phyloP scores from a whole-genome alignment of 257 asterid species.

The Lithospermum erythrorhizon region DNA sequence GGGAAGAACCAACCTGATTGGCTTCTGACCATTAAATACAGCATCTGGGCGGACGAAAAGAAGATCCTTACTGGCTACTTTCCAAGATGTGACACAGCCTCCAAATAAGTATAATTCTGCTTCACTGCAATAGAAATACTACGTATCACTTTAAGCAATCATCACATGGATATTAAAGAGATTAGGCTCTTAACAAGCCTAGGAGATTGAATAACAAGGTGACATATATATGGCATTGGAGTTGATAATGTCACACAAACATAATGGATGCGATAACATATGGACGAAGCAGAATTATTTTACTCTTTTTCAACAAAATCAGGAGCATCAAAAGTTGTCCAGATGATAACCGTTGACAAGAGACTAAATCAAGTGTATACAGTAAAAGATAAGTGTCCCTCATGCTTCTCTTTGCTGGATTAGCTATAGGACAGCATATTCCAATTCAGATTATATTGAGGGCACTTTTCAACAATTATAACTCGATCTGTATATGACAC shows the following conservation, averaged over 20 bases:
- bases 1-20: conserved; percentile 59
- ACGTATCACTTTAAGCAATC: not conserved
- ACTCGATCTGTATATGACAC: too few species aligned
- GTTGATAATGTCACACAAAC: not conserved
- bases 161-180: not conserved
- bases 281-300: not conserved
- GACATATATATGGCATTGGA: not conserved
- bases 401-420: not conserved
- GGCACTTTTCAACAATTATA: too few species aligned
- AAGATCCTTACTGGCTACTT: conserved; percentile 74
- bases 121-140: conserved; percentile 43
- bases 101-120: conserved; percentile 91
- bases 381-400: not conserved
- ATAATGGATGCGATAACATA: not conserved
- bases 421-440: too few species aligned
- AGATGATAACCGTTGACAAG: not conserved
- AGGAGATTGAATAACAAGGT: too few species aligned
- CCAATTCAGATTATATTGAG: too few species aligned
- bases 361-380: not conserved
- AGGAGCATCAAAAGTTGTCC: not conserved
- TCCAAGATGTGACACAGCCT: conserved; percentile 96
- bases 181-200: not conserved
- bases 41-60: conserved; percentile 99
- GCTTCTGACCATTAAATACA: conserved; percentile 86
- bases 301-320: too few species aligned